phyloP scores from a whole-genome alignment of 1,284 basidiomycete species.

The Amylostereum chailletii region DNA sequence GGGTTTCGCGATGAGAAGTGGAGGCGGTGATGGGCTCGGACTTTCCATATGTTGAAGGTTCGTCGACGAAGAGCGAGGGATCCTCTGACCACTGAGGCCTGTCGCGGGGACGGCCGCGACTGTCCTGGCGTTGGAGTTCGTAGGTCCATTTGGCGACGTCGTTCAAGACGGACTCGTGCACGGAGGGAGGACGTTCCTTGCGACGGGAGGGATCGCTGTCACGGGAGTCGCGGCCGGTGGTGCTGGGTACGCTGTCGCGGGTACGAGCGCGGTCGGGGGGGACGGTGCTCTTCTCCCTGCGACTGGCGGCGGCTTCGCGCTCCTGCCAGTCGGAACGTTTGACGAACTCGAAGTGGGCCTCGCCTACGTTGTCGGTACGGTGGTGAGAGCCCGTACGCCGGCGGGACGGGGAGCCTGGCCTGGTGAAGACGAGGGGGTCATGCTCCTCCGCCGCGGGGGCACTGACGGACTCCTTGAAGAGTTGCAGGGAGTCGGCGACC shows the following conservation, averaged over 20 bases:
- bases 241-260: conserved; percentile 31
- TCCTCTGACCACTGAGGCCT: conserved; percentile 22
- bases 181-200: conserved; percentile 29
- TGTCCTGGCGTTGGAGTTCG: conserved; percentile 33
- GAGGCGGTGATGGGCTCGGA: conserved; percentile 17
- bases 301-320: conserved; percentile 55
- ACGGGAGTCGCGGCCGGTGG: conserved; percentile 18
- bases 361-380: conserved; percentile 42
- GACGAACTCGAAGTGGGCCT: conserved; percentile 69
- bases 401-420: conserved; percentile 21
- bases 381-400: conserved; percentile 37
- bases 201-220: conserved; percentile 26
- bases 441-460: conserved; percentile 32
- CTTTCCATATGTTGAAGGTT: conserved; percentile 18
- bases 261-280: conserved; percentile 45
- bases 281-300: conserved; percentile 57
- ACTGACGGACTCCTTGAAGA: conserved; percentile 66
- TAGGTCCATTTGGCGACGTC: conserved; percentile 45
- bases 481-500: conserved; percentile 68
- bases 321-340: conserved; percentile 78
- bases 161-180: conserved; percentile 29
- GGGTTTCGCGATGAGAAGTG: conserved; percentile 18
- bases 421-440: conserved; percentile 20
- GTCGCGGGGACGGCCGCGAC: conserved; percentile 54
- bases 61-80: conserved; percentile 9